A percentile compares a stretch with the other conserved stretches of the same genome.
These are phyloP conservation scores for Candida berthetii DNA, from an alignment of 805 yeast species.

Conservation along the genomic window DNA sequence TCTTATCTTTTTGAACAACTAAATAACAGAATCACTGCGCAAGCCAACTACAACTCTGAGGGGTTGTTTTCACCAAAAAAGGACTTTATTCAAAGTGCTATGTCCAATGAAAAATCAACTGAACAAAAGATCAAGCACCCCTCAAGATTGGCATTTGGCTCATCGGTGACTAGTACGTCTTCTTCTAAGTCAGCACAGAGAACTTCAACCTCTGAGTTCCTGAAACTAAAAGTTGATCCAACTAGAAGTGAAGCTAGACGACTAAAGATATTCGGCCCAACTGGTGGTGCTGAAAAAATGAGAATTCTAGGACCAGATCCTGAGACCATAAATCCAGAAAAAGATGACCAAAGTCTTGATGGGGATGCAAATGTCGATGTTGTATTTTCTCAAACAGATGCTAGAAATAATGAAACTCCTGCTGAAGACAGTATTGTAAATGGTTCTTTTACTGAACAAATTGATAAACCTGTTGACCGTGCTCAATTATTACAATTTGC, in stretches of 20 bases:
- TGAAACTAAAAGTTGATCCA: conserved; percentile 33
- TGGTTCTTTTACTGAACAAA: neutral
- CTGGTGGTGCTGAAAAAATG: conserved; percentile 19
- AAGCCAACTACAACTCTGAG: conserved; percentile 21
- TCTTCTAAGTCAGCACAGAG: conserved; percentile 21
- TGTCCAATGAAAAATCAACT: conserved; percentile 8
- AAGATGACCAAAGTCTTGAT: neutral
- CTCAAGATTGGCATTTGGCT: conserved; percentile 4
- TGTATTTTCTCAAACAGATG: neutral
- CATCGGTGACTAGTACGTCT: conserved; percentile 5
- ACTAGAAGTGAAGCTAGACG: conserved; percentile 37
- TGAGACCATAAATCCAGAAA: too few species aligned
- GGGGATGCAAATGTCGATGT: neutral
- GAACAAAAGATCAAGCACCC: conserved; percentile 3
- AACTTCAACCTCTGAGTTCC: conserved; percentile 11
- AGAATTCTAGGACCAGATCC: conserved; percentile 15
- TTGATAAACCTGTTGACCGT: neutral
- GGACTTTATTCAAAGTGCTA: conserved; percentile 13
- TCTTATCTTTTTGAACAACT: conserved; percentile 26
- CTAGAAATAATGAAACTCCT: neutral
- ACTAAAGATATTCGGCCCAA: conserved; percentile 25
- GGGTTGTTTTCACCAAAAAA: conserved; percentile 30
- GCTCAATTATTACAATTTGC: neutral
- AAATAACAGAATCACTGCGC: conserved; percentile 24
- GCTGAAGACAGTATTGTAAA: neutral